A percentile compares a stretch with the other conserved stretches of the same genome.
Conservation (phyloP, 179 eudicot species). For the Sideroxylon spinosum region DNA sequence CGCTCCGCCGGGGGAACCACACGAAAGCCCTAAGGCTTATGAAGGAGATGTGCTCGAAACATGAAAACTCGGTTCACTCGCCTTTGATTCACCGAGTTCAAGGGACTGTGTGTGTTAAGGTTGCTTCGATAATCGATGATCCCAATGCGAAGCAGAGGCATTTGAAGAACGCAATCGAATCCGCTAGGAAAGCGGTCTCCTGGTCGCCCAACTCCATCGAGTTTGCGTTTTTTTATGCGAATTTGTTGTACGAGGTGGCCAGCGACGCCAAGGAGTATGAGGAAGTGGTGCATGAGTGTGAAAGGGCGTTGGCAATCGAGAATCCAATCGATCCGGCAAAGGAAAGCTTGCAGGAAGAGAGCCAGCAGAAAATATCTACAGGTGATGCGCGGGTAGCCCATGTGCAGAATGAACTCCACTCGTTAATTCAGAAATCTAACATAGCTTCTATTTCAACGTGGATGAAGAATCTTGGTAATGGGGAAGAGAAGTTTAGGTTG, state of each 20-base stretch:
- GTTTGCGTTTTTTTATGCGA: constrained; percentile 77
- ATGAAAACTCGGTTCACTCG: constrained; percentile 41
- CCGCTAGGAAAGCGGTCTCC: constrained; percentile 53
- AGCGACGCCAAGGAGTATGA: constrained; percentile 67
- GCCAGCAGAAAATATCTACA: constrained; percentile 36
- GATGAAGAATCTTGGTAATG: constrained; percentile 53
- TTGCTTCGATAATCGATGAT: constrained; percentile 63
- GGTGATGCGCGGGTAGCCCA: constrained; percentile 48
- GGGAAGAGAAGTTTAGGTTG: constrained; percentile 61
- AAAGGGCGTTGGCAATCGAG: constrained; percentile 69
- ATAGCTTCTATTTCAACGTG: constrained; percentile 61
- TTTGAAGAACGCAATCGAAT: constrained; percentile 57
- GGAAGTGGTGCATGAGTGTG: constrained; percentile 78
- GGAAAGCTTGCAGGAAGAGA: constrained; percentile 60
- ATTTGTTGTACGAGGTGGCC: constrained; percentile 66
- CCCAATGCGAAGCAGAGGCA: constrained; percentile 51
- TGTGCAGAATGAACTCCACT: constrained; percentile 45
- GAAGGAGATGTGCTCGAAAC: constrained; percentile 53
- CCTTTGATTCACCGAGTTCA: constrained; percentile 67
- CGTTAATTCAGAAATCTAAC: constrained; percentile 55
- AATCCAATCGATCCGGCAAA: constrained; percentile 80
- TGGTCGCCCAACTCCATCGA: constrained; percentile 67
- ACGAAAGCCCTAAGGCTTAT: constrained; percentile 65
- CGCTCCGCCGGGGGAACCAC: constrained; percentile 70
- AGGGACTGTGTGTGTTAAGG: constrained; percentile 66